Conservation (phyloP, 176 grass and related monocot genomes). For the Bolboschoenus planiculmis region DNA sequence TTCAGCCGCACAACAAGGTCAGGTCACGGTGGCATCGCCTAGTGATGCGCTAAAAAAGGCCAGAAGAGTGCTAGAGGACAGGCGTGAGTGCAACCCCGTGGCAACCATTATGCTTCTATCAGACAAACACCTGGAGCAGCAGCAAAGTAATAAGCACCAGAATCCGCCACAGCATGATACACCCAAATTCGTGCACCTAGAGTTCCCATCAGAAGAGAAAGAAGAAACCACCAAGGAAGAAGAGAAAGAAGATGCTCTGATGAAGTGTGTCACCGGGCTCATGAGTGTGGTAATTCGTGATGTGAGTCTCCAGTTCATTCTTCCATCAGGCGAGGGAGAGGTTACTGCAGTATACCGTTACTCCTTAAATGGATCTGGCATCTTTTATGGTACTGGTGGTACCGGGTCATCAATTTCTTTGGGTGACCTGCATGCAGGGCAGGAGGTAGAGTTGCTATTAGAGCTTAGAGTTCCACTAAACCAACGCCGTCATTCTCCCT, state of each 20-base stretch:
- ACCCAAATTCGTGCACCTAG: constrained; percentile 62
- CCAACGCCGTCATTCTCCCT: constrained; percentile 16
- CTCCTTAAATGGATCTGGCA: constrained; percentile 31
- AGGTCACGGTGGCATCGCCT: constrained; percentile 25
- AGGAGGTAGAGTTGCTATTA: constrained; percentile 85
- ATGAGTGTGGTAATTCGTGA: constrained; percentile 88
- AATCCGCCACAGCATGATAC: not conserved
- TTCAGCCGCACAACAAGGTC: constrained; percentile 25
- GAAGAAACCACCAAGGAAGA: not conserved
- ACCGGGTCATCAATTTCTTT: constrained; percentile 30
- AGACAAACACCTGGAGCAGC: constrained; percentile 32
- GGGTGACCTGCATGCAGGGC: constrained; percentile 75
- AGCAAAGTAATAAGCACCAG: constrained; percentile 15
- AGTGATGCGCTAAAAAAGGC: constrained; percentile 83
- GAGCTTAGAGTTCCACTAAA: constrained; percentile 61
- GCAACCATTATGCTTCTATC: constrained; percentile 96
- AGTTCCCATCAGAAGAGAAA: constrained; percentile 42
- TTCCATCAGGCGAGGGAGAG: constrained; percentile 47
- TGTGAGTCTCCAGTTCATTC: constrained; percentile 56
- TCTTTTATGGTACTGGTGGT: constrained; percentile 13
- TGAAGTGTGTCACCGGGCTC: constrained; percentile 69
- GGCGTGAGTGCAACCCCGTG: constrained; percentile 70
- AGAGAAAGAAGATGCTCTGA: constrained; percentile 47
- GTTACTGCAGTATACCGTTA: constrained; percentile 70
- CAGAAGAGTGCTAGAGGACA: constrained; percentile 83